Base-by-base conservation (phyloP, 2,329 filamentous ascomycete genomes). In the Colletotrichum plurivorum region DNA sequence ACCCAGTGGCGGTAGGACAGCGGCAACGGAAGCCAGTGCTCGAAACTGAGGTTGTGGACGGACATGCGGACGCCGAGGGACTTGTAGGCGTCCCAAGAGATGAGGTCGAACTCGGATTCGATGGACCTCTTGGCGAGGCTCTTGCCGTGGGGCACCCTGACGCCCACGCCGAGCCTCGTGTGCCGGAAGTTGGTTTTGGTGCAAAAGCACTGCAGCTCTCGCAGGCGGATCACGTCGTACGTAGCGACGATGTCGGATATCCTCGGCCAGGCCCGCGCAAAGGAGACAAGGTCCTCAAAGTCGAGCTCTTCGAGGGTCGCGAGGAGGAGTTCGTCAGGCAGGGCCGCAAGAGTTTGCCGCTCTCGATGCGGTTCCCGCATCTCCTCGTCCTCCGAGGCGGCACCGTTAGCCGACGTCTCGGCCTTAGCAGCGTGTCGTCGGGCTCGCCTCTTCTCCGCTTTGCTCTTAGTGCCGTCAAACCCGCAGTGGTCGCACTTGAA, bases 61-160 rank as follows among this genome's bases (percentile, higher is more conserved):
- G 84, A 85, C 0, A 63, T 64, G 4, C 81, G 78, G 12, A 85
- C 75, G 0, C 56, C 3, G 55, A 83, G 77, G 2, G 76, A 67
- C 3, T 72, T 55, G 71, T 79, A 85, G 0, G 81, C 84, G 43
- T 81, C 73, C 15, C 79, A 62, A 3, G 83, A 85, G 16, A 88
- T 62, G 6, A 86, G 75, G 60, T 87, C 84, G 63, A 87, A 87
- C 70, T 87, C 84, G 1, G 84, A 87, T 36, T 78, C 73, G 56
- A 86, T 74, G n/a, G 64, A 20, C 36, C 55, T 46, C 5, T 73
- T 73, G 2, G 77, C 76, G 16, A 72, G 66, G 7, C 67, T 70
- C 41, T 13, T 43, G 41, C 41, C 16, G 5, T 2, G 41, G 1
- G 57, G 41, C 12, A 77, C 69, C 0, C 63, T 69, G 27, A 86